Base-by-base conservation (phyloP, 2,329 filamentous ascomycete species). In the Salinomyces thailandicus region DNA sequence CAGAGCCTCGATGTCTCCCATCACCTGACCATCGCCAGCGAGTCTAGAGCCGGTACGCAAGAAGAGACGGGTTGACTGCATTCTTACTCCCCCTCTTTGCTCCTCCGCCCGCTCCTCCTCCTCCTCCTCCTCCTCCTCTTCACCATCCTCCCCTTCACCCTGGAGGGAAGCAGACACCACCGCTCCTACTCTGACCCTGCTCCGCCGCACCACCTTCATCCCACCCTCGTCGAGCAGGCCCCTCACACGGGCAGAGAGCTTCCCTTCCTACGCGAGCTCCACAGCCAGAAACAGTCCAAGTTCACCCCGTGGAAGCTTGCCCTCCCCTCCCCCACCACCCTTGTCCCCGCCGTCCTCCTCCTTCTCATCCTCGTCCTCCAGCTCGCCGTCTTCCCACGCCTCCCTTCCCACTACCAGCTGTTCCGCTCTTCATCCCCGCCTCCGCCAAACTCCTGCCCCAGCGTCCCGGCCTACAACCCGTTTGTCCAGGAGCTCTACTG, bases 401-500 rank as follows among this genome's bases (percentile, higher is more conserved):
- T 48, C 4, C 42, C 45, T 18, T 36, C 42, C 31, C 31, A 38
- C 27, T 36, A 42, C 39, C 40, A 42, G 35, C 42, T 45, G 24
- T 46, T 52, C 35, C 40, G 46, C 33, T 36, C 27, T 28, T 39
- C 33, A 19, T 41, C 35, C 20, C 41, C 39, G 4, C 41, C 42
- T 13, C 47, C 45, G 18, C 49, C 47, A 28, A 45, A 43, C n/a
- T 51, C 47, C 36, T 55, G 53, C 38, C 53, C 54, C 5, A 38
- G 48, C 5, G 9, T 30, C 18, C 49, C 51, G 24, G 39, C 36
- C 29, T 44, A 48, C 42, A 57, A 59, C 24, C 53, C 55, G 11
- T 60, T 60, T 33, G 40, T 59, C 8, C 54, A 54, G 37, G 52
- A 55, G 24, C 44, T 59, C 27, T 57, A 59, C 42, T 60, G 57